Base-by-base conservation (phyloP, 2,329 filamentous ascomycete species). In the Stromatinia cepivora region DNA sequence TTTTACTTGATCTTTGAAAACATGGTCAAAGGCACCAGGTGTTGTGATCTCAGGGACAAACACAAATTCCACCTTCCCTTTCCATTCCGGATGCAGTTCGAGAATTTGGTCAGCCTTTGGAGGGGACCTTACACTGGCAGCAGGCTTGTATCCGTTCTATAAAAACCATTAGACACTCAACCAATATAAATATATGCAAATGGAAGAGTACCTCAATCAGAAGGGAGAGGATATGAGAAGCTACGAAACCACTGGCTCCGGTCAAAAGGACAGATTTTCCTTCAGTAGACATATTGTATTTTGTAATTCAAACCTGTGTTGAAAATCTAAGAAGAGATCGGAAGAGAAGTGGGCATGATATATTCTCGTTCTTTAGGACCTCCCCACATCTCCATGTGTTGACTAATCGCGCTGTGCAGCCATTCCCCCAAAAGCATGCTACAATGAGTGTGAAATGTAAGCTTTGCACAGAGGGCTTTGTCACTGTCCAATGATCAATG, bases 41-140 rank as follows among this genome's bases (percentile, higher is more conserved):
- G 87, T 78, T 0, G 89, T 87, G 72, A 95, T 88, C 72, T 95
- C 90, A 53, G 87, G 83, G 22, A 94, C 89, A 48, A 77, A 80
- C 58, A 80, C 83, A 3, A 81, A 79, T 5, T 52, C 31, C 13
- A 72, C 63, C 28, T 67, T 71, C 31, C 66, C 67, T 34, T 66
- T 67, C 10, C 82, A 73, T 31, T 77, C 75, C 0, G 77, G 74
- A 22, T 83, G 75, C 0, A 81, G 79, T 3, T 79, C 71, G n/a
- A 82, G 67, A 36, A 84, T 79, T 0, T 77, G 75, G 1, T 79
- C 70, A 4, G 82, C 82, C 69, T 85, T 85, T 25, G 79, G 78
- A 8, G 80, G 70, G 0, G 81, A 80, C 20, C 83, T 78, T 6
- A 80, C 81, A 4, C 82, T 84, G 1, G 80, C 71, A 25, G 53